phyloP scores from a whole-genome alignment of 1,284 basidiomycete genomes.

The Ustilago crameri region DNA sequence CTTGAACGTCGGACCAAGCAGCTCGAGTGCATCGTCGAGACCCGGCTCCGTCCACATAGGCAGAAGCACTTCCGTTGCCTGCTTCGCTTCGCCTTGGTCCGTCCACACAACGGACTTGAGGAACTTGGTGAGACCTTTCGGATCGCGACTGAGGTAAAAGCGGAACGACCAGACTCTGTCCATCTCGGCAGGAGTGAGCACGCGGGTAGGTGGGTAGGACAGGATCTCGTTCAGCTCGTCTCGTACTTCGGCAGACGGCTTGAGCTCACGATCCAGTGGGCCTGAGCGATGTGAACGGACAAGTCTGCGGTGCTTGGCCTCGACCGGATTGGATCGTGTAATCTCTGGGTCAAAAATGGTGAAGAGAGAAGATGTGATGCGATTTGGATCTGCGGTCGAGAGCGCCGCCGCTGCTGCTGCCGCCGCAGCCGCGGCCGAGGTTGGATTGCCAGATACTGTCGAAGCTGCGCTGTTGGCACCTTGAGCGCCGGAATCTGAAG shows the following conservation, averaged over 20 bases:
- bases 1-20: constrained; percentile 86
- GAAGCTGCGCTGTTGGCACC: constrained; percentile 2
- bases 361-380: constrained; percentile 75
- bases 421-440: constrained; percentile 32
- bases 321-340: constrained; percentile 90
- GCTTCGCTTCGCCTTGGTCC: constrained; percentile 93
- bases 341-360: constrained; percentile 91
- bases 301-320: constrained; percentile 93
- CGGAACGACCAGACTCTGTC: constrained; percentile 98
- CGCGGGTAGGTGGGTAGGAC: constrained; percentile 87
- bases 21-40: constrained; percentile 92
- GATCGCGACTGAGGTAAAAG: constrained; percentile 91
- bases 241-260: constrained; percentile 90
- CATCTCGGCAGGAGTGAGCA: constrained; percentile 88
- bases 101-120: constrained; percentile 98
- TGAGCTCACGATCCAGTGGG: constrained; percentile 92
- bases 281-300: constrained; percentile 94
- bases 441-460: constrained; percentile 16
- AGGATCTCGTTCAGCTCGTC: constrained; percentile 93
- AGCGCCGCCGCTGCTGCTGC: constrained; percentile 56
- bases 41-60: constrained; percentile 98
- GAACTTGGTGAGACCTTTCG: constrained; percentile 92
- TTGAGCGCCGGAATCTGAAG: constrained; percentile 10
- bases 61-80: constrained; percentile 93
- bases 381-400: constrained; percentile 67